Conservation (phyloP, 2,329 filamentous ascomycete genomes). For the Akanthomyces lecanii region DNA sequence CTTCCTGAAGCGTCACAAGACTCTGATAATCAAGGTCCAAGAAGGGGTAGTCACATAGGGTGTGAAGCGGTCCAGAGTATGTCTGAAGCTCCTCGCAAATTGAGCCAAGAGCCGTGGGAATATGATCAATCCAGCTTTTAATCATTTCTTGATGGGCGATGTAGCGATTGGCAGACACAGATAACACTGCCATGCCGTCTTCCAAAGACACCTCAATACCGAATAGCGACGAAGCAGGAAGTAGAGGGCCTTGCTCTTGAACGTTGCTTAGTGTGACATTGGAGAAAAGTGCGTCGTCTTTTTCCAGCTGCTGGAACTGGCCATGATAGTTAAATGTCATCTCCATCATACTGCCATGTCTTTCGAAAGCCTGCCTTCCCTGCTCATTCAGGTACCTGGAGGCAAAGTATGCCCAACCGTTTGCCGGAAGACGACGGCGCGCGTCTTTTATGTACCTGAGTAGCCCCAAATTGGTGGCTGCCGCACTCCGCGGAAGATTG, state of each 20-base stretch:
- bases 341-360: constrained; percentile 34
- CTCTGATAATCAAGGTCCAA: constrained; percentile 21
- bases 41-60: constrained; percentile 1
- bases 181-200: background rate
- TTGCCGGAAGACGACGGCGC: constrained; percentile 28
- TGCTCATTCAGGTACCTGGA: constrained; percentile 26
- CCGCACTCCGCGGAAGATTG: background rate
- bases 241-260: background rate
- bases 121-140: background rate
- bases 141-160: background rate
- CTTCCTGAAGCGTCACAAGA: constrained; percentile 23
- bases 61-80: background rate
- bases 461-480: background rate
- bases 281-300: constrained; percentile 22
- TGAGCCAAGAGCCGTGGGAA: background rate
- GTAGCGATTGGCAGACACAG: background rate
- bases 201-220: constrained; percentile 7
- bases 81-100: background rate
- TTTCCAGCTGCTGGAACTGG: constrained; percentile 40
- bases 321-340: constrained; percentile 41
- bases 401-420: constrained; percentile 35
- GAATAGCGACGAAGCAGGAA: constrained; percentile 10
- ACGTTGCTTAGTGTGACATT: constrained; percentile 3
- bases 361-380: constrained; percentile 26
- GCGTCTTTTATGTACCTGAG: constrained; percentile 28